Percentiles rank a stretch among this genome's conserved stretches.
These are phyloP conservation scores for Raffaelea deltoideospora DNA, from an alignment of 2,329 filamentous ascomycete genomes.

Conservation along the genomic window DNA sequence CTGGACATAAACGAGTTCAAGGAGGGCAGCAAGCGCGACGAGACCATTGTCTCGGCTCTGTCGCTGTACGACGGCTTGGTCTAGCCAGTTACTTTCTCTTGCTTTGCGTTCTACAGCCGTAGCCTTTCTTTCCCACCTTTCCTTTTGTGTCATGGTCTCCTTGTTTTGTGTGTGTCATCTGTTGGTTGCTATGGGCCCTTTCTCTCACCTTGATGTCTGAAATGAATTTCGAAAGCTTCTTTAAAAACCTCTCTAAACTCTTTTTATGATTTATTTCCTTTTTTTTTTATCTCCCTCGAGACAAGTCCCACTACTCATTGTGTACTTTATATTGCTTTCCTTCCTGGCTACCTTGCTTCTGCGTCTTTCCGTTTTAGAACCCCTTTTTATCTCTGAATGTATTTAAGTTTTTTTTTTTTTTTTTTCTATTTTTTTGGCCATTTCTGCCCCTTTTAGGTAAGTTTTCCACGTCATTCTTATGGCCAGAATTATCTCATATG, in stretches of 20 bases:
- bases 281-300: background rate
- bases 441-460: too few species aligned
- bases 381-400: too few species aligned
- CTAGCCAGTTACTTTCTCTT: constrained; percentile 20
- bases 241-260: background rate
- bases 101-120: background rate
- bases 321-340: background rate
- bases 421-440: too few species aligned
- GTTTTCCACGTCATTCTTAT: too few species aligned
- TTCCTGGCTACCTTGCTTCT: too few species aligned
- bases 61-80: constrained; percentile 94
- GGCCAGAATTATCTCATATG: too few species aligned
- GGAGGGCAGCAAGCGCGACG: constrained; percentile 95
- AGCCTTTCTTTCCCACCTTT: background rate
- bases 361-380: too few species aligned
- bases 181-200: constrained; percentile 1
- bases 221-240: background rate
- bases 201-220: background rate
- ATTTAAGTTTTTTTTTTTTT: too few species aligned
- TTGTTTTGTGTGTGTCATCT: background rate
- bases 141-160: background rate
- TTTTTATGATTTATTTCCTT: background rate
- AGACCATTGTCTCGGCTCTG: constrained; percentile 94
- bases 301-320: too few species aligned
- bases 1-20: constrained; percentile 98